Evolutionary conservation across 1,284 basidiomycete genomes (phyloP), one percentile per base, ranked within the genome.

Genomic region (Inonotus hispidus): DNA sequence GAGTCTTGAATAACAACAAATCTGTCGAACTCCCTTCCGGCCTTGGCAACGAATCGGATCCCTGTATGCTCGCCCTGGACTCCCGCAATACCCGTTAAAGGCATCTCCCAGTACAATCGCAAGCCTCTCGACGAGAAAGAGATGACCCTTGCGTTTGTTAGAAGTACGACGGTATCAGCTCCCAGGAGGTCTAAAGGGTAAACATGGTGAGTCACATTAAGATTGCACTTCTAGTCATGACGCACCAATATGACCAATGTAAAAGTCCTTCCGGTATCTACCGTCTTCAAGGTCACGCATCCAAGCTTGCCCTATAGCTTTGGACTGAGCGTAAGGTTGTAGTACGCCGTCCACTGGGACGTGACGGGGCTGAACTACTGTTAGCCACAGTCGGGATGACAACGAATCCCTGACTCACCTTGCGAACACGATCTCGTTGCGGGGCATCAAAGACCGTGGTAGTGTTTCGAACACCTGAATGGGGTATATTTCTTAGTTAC

Each of bases 361-460:
- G 67, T 91, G 90, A 57, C 97, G 85, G 29, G 97, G 96, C 82
- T 60, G 53, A 57, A 58, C 56, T 56, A 32, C 32, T 16, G 6
- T 56, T 43, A 45, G 52, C 23, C 23, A 60, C 41, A 23, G 39
- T 25, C 10, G 16, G 19, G 47, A 16, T 7, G 13, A 13, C 29
- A 46, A 11, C 56, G 41, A 35, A 25, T 19, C 62, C 46, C 53
- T 29, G 14, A 71, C 85, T 71, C 64, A 89, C 89, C 68, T 94
- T 74, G 67, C 97, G 83, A 25, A 92, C 84, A 19, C 95, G 88
- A 69, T 98, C 96, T 60, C 95, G 84, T 56, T 91, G 90, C 52
- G 92, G 90, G 66, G 87, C 92, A 71, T 99, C 97, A 67, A 99
- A 99, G 1, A 98, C 96, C 2, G 94, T 98, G 0, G 97, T 99